phyloP scores from a whole-genome alignment of 257 asterid genomes.

The Prunella vulgaris region DNA sequence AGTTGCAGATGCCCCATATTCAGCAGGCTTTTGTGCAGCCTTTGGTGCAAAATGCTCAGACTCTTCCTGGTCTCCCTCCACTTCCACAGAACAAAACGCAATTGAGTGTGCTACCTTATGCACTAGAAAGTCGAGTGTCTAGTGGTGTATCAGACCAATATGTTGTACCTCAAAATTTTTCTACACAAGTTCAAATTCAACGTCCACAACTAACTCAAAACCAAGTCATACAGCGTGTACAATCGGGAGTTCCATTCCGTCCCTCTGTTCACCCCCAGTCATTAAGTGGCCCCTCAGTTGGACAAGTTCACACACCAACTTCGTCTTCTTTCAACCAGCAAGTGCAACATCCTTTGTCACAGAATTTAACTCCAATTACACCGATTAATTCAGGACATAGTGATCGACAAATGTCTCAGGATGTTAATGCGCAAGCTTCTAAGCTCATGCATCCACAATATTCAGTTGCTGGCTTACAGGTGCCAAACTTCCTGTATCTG shows the following conservation, averaged over 20 bases:
- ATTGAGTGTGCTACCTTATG: no score
- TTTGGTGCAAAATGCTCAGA: constrained; percentile 42
- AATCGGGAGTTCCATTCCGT: constrained; percentile 39
- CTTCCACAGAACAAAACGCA: constrained; percentile 57
- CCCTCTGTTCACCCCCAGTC: constrained; percentile 41
- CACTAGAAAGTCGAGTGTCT: no score
- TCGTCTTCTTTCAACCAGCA: constrained; percentile 49
- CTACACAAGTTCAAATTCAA: constrained; percentile 54
- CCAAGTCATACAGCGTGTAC: constrained; percentile 45
- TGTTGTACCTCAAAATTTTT: constrained; percentile 35
- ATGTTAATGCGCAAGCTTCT: constrained; percentile 34
- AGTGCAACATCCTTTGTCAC: constrained; percentile 37
- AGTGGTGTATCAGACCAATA: constrained; percentile 38
- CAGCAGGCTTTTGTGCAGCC: constrained; percentile 49
- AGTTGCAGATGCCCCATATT: constrained; percentile 77
- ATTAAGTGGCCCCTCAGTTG: constrained; percentile 33
- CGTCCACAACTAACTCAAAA: constrained; percentile 44
- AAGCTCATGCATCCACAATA: constrained; percentile 31
- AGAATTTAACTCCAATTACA: constrained; percentile 9
- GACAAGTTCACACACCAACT: constrained; percentile 31
- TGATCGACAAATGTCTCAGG: constrained; percentile 28
- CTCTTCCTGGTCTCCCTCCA: constrained; percentile 66
- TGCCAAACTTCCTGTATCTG: constrained; percentile 25
- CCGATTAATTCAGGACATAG: constrained; percentile 21
- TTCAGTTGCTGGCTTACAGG: constrained; percentile 55